Base-by-base conservation (phyloP, 2,329 filamentous ascomycete genomes). In the Akanthomyces lecanii region DNA sequence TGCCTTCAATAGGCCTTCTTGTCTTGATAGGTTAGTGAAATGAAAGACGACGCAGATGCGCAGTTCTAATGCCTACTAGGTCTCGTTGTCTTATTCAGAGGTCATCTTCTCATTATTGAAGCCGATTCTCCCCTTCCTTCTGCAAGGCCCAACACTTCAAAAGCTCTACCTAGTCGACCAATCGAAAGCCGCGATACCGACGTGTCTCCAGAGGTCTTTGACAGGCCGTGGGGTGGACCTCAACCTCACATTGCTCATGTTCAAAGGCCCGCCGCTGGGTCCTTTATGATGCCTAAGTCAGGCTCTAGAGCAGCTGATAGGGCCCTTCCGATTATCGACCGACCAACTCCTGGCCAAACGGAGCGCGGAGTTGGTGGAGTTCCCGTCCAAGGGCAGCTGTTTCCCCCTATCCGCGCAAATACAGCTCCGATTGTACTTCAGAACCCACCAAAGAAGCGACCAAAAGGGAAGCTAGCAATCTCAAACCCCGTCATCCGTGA, bases 1-100 rank as follows among this genome's bases (percentile, higher is more conserved):
- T 85, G 28, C 83, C 84, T 38, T 79, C 81, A 4, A 71, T 75
- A 36, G 83, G 83, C 3, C 74, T 85, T 21, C 71, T 78, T 33
- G 69, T 83, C 16, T 66, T 84, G 44, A 76, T 85, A 65, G 75
- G 81, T 84, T 48, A 16, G 60, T 48, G 25, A 21, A 51, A 21
- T 55, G 5, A 18, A 16, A 18, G 16, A 50, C 18, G n/a, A 47
- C 16, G 4, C 40, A 16, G 18, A 21, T 44, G 21, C 6, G 42
- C 21, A 4, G 21, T n/a, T 12, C 51, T 62, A 62, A 62, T 25
- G 1, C 10, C 16, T 12, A 33, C 48, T 23, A 62, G 60, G 60
- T 30, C 60, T 62, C 23, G 33, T 56, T 25, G 51, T 50, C 18
- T 40, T 61, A 11, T 61, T 61, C 14, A 23, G 50, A n/a, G 38